Base-by-base conservation (phyloP, 202 grass and related monocot genomes). In the Cymbopogon flexuosus region DNA sequence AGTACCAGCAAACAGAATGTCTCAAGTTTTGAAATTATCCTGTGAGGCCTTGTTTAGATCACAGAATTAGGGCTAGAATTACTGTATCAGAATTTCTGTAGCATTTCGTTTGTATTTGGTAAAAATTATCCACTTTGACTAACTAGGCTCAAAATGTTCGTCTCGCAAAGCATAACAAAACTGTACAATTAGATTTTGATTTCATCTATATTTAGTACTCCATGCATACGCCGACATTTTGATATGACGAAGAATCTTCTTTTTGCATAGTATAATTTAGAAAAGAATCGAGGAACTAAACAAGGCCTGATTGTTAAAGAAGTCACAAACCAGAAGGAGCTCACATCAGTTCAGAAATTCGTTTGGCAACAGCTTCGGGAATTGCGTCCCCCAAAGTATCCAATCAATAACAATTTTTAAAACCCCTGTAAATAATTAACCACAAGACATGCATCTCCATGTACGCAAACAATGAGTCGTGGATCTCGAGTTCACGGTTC, bases 401-500 rank as follows among this genome's bases (percentile, higher is more conserved):
- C 18, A 58, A 3, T 23, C 9, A 58, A 57, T 1, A 54, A 8
- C 19, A 23, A 23, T 42, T 42, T 42, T 3, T 10, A 1, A 58
- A 24, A 60, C 24, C 0, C 8, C 22, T 11, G 10, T 3, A 8
- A 39, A 8, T 27, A 11, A 60, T 60, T 22, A 18, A 39, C 3
- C 36, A 24, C 33, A 54, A 16, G 46, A 49, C 35, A 65, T 45
- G 39, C 51, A 61, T 47, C 79, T 49, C 5, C 74, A 23, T 37
- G 70, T 39, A 78, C 58, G 42, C 47, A 54, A 3, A 75, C 9
- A 35, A 65, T 46, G 45, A 21, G 12, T 11, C 40, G 37, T 58
- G 3, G 77, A 85, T 89, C 72, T 85, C 82, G 78, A 85, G 72
- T 8, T 37, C 18, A 62, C 12, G 43, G 62, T 24, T 80, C 49